Conservation (phyloP, 2,329 filamentous ascomycete species). For the Fusarium secorum region DNA sequence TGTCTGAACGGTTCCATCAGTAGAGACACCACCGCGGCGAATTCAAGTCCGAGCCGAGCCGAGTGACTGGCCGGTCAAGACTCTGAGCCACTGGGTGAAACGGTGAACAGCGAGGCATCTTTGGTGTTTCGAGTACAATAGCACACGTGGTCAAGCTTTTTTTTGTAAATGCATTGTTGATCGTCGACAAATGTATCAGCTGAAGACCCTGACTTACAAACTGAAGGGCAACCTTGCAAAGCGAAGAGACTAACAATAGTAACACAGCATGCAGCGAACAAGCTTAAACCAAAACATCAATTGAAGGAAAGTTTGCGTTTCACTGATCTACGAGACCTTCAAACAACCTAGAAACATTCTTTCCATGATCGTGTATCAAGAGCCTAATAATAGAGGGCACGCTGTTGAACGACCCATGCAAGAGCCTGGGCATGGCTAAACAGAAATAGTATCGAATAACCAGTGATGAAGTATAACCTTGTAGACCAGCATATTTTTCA, state of each 20-base stretch:
- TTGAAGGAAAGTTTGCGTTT: background rate
- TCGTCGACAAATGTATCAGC: background rate
- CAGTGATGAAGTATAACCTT: background rate
- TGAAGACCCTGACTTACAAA: background rate
- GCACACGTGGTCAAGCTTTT: background rate
- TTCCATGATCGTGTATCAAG: background rate
- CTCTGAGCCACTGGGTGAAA: background rate
- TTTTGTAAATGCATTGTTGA: background rate
- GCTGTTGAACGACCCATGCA: background rate
- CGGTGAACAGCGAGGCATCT: background rate
- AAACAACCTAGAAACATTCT: background rate
- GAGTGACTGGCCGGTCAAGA: slow-evolving; percentile 15
- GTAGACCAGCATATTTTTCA: background rate
- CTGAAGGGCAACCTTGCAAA: background rate
- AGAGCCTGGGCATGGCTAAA: too few species aligned
- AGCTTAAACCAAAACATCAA: background rate
- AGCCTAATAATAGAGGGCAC: background rate
- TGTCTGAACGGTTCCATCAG: background rate
- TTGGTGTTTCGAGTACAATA: background rate
- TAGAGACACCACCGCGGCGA: background rate
- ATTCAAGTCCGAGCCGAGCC: slow-evolving; percentile 20
- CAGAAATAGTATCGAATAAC: background rate
- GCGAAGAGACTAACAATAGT: background rate
- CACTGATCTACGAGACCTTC: slow-evolving; percentile 8
- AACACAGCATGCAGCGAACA: background rate